Percentiles rank a stretch among this genome's conserved stretches.
Evolutionary conservation across 1,284 basidiomycete species (phyloP).

Genomic region (Moesziomyces sp.): DNA sequence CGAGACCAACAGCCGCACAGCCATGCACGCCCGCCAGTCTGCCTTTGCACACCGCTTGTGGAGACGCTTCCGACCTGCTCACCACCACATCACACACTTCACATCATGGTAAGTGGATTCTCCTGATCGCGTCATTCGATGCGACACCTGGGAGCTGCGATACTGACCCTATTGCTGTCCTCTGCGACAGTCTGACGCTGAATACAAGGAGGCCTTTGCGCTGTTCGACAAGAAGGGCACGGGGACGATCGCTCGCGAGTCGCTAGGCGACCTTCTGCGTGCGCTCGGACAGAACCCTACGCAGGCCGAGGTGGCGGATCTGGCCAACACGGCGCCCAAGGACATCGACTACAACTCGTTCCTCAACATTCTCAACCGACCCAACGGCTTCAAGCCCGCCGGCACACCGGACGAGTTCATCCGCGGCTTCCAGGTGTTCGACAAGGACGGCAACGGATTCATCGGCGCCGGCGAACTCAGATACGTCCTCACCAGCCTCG

Average conservation of each 20-base stretch:
- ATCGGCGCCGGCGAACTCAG: conserved; percentile 91
- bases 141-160: too few relatives aligned
- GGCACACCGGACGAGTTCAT: conserved; percentile 85
- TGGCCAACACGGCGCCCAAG: conserved; percentile 78
- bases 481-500: conserved; percentile 93
- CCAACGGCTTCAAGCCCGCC: conserved; percentile 93
- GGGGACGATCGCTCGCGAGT: conserved; percentile 85
- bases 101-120: too few relatives aligned
- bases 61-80: too few relatives aligned
- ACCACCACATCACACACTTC: too few relatives aligned
- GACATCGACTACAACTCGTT: conserved; percentile 79
- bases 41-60: too few relatives aligned
- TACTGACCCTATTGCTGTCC: too few relatives aligned
- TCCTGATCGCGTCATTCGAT: too few relatives aligned
- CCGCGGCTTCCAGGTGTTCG: conserved; percentile 98
- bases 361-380: conserved; percentile 87
- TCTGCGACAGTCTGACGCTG: conserved; percentile 56
- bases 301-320: conserved; percentile 90
- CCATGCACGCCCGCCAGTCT: too few relatives aligned
- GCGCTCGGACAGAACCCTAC: conserved; percentile 98
- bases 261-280: conserved; percentile 91
- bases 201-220: conserved; percentile 88
- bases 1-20: too few relatives aligned
- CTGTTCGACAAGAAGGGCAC: conserved; percentile 97
- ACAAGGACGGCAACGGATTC: conserved; percentile 96